phyloP scores from a whole-genome alignment of 2,329 filamentous ascomycete genomes.

The Nigrospora osmanthi region DNA sequence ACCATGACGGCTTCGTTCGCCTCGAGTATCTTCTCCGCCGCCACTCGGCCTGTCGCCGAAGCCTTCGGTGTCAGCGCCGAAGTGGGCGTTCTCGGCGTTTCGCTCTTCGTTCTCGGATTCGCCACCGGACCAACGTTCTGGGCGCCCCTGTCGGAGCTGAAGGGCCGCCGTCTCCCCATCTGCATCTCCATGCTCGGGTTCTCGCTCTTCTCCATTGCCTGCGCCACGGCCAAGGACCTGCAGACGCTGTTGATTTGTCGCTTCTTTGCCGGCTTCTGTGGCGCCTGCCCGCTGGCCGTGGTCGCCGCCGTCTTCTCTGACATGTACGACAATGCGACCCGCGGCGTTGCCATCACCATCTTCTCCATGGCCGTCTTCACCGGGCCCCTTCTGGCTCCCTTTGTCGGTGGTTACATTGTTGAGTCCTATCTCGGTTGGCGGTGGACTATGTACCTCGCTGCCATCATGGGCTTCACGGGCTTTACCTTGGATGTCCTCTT shows the following conservation, averaged over 20 bases:
- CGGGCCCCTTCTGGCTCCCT: slow-evolving; percentile 59
- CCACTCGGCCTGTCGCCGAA: slow-evolving; percentile 46
- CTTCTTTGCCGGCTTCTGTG: slow-evolving; percentile 68
- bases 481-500: slow-evolving; percentile 53
- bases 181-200: slow-evolving; percentile 60
- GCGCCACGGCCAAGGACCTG: slow-evolving; percentile 59
- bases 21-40: slow-evolving; percentile 67
- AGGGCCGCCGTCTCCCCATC: slow-evolving; percentile 56
- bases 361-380: slow-evolving; percentile 58
- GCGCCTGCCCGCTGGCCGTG: slow-evolving; percentile 60
- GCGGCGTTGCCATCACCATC: slow-evolving; percentile 49
- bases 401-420: slow-evolving; percentile 61
- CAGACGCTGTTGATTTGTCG: slow-evolving; percentile 63
- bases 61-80: slow-evolving; percentile 54
- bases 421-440: slow-evolving; percentile 60
- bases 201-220: slow-evolving; percentile 58
- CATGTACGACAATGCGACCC: slow-evolving; percentile 58
- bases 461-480: slow-evolving; percentile 56
- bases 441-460: slow-evolving; percentile 60
- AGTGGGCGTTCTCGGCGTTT: slow-evolving; percentile 57
- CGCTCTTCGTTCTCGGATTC: slow-evolving; percentile 64
- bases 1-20: slow-evolving; percentile 66
- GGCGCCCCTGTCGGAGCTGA: slow-evolving; percentile 66
- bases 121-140: slow-evolving; percentile 57
- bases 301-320: slow-evolving; percentile 66